These are phyloP conservation scores for Wallacemonas sp. DNA, from an alignment of 208 protist species.

Conservation along the genomic window DNA sequence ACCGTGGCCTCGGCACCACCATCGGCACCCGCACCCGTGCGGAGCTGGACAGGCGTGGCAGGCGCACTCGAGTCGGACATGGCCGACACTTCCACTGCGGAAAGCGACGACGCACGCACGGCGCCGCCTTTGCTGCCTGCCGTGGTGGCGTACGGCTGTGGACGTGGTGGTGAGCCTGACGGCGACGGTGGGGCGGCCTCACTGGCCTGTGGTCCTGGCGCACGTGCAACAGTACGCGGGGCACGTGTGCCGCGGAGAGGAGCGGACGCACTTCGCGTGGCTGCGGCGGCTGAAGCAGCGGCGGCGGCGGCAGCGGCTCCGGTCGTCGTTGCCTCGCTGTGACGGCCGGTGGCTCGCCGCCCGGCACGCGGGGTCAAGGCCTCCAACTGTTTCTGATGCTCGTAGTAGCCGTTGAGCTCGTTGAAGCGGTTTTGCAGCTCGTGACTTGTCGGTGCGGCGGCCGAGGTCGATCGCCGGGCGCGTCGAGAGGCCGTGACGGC, in stretches of 20 bases:
- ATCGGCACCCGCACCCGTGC: background rate
- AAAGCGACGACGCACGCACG: constrained; percentile 18
- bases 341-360: background rate
- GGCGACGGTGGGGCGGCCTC: background rate
- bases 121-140: background rate
- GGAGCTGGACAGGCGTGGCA: background rate
- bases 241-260: constrained; percentile 1
- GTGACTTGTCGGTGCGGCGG: constrained; percentile 45
- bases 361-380: constrained; percentile 15
- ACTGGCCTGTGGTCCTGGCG: no score
- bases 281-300: background rate
- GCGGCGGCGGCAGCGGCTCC: background rate
- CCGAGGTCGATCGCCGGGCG: constrained; percentile 41
- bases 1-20: background rate
- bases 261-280: background rate
- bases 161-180: constrained; percentile 4
- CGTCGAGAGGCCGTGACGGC: constrained; percentile 1
- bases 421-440: constrained; percentile 67
- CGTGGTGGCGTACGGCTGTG: background rate
- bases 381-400: constrained; percentile 26
- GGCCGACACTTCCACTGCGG: constrained; percentile 62
- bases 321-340: background rate
- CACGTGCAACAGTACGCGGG: background rate
- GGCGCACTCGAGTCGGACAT: constrained; percentile 29
- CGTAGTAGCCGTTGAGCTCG: constrained; percentile 68